These are phyloP conservation scores for Pythium pectinolyticum DNA, from an alignment of 352 stramenopile species.

Conservation along the genomic window DNA sequence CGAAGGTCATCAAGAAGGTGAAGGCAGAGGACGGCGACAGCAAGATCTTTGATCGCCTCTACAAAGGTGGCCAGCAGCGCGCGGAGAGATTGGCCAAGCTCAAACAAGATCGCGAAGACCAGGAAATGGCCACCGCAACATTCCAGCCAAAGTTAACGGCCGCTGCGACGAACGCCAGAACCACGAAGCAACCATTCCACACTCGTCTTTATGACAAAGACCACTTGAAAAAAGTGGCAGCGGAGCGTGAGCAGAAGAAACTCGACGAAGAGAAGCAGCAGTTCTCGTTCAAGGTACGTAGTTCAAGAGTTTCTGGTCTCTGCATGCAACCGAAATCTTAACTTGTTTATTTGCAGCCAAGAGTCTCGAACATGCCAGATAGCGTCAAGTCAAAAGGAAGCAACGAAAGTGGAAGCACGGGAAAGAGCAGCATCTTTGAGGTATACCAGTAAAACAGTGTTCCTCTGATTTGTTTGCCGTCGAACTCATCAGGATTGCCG, in stretches of 20 bases:
- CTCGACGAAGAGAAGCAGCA: conserved; percentile 62
- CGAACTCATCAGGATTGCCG: neutral
- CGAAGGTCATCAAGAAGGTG: conserved; percentile 55
- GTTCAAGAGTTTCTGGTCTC: neutral
- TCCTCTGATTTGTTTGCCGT: neutral
- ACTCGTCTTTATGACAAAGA: conserved; percentile 81
- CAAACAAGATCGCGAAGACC: conserved; percentile 62
- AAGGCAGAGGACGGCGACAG: conserved; percentile 36
- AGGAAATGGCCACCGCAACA: conserved; percentile 54
- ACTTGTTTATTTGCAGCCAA: conserved; percentile 37
- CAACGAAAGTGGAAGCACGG: conserved; percentile 49
- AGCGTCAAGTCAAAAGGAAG: conserved; percentile 62
- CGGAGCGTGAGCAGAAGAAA: conserved; percentile 70
- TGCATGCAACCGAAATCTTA: no score
- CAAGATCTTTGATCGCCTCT: conserved; percentile 68
- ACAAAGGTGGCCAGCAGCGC: conserved; percentile 61
- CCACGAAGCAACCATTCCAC: conserved; percentile 64
- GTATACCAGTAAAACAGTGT: no score
- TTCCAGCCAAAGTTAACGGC: conserved; percentile 68
- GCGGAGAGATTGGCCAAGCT: conserved; percentile 62
- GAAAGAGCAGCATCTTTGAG: conserved; percentile 80
- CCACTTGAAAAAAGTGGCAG: conserved; percentile 59
- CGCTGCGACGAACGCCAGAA: conserved; percentile 10
- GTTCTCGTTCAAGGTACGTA: conserved; percentile 74
- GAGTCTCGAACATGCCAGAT: conserved; percentile 52